Evolutionary conservation across 225 moss, liverwort and hornwort species (phyloP), one percentile per base, ranked within the genome.

Genomic region (Ulota crispa): DNA sequence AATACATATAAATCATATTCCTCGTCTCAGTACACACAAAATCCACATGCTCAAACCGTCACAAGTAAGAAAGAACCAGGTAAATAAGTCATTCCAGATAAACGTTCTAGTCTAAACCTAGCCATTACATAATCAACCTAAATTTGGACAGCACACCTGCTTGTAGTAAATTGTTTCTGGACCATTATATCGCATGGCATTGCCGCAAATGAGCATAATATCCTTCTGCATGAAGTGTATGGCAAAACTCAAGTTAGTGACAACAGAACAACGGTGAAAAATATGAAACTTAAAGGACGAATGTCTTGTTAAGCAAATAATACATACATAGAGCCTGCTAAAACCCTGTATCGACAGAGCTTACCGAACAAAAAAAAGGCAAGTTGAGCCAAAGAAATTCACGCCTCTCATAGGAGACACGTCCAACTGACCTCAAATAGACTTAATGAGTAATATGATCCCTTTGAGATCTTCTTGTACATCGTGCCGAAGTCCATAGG

Each of bases 401-500:
- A 83, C 26, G 57, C 50, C n/a, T 45, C 86, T 32, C 8, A 27
- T 20, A 28, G 9, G 36, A 76, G 21, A 70, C 39, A 64, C 26
- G 60, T 82, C 50, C 19, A 34, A 83, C 83, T 70, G 55, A 94
- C 99, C 99, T 99, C 99, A 85, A 94, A 99, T 61, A 84, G 68
- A 73, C 86, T 85, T 50, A 96, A 71, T 43, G 82, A 74, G 5
- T 83, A 56, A 79, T 99, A 99, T 0, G 69, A 61, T 56, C 94
- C 96, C 82, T 93, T 99, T 47, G 84, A 88, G 23, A 99, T 93
- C 68, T 92, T 99, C 86, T 92, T 99, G 77, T 92, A 88, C 94
- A 99, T 99, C 4, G 99, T 99, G 54, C 99, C 99, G 23, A 99
- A 99, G 73, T 99, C 99, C 99, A 99, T 99, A 23, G 99, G 96